Percentiles rank a stretch among this genome's conserved stretches.
Conservation (phyloP, 306 rosid genomes). For the apple (Malus domestica) region ASM211411v1 NC_041800.1:27126733-27127232, state of each 20-base stretch:
- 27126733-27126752: neutral
- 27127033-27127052: neutral
- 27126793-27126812: neutral
- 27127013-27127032: neutral
- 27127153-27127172: neutral
- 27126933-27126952: neutral
- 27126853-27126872: neutral
- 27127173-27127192: neutral
- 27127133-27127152: neutral
- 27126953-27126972: neutral
- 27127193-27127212: neutral
- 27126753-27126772: neutral
- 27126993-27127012: neutral
- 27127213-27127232: neutral
- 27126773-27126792: neutral
- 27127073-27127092: neutral
- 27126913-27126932: neutral
- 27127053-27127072: neutral
- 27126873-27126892: neutral
- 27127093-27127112: neutral
- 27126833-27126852: neutral
- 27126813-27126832: neutral
- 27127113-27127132: neutral
- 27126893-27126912: neutral
- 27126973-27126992: neutral